These are phyloP conservation scores for Chamaecrista fasciculata DNA, from an alignment of 306 rosid species.

Conservation along the genomic window DNA sequence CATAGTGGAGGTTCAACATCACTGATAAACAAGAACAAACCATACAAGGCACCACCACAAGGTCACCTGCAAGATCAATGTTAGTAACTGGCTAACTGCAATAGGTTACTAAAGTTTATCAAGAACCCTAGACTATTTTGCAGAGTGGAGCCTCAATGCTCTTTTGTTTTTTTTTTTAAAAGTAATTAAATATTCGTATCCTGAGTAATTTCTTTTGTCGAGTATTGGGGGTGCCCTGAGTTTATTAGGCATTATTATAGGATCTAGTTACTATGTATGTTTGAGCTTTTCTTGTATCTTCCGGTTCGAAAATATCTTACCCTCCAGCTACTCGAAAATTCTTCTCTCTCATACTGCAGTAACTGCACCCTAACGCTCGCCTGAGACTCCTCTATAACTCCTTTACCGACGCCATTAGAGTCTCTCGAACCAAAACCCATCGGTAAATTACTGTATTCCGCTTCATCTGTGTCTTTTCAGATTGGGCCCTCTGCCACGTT, in stretches of 20 bases:
- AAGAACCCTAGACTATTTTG: background rate
- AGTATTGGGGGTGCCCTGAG: background rate
- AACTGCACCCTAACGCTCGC: no score
- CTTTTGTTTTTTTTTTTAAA: background rate
- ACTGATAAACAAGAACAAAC: constrained; percentile 17
- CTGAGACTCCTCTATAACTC: no score
- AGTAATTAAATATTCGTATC: background rate
- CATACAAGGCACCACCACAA: background rate
- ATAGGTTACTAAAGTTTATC: background rate
- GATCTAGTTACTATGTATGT: no score
- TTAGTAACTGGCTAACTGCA: background rate
- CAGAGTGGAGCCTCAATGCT: background rate
- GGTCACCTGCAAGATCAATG: background rate
- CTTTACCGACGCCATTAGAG: no score
- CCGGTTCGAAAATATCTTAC: no score
- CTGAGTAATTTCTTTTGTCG: background rate
- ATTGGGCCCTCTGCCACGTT: no score
- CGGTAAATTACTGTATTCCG: no score
- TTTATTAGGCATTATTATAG: background rate
- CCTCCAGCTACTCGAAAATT: no score
- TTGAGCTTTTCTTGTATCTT: no score
- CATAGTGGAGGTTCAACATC: background rate
- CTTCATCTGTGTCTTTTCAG: no score
- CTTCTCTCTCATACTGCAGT: no score
- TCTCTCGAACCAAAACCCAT: no score